Conservation (phyloP, 1,139 yeast species). For the Sporopachydermia cereana region DNA sequence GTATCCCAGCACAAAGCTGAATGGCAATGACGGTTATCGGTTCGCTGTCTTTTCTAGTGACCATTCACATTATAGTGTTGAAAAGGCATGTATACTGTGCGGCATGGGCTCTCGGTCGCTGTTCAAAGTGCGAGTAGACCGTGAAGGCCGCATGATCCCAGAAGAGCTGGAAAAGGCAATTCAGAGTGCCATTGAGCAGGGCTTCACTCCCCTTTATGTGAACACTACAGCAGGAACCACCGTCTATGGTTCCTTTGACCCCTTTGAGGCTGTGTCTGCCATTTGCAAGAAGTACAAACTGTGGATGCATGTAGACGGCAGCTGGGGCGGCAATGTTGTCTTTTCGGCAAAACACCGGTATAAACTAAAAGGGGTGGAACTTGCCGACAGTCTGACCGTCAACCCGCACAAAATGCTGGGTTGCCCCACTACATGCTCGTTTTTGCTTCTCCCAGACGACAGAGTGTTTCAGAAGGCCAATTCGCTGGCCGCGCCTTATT, state of each 20-base stretch:
- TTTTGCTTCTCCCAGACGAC: constrained; percentile 61
- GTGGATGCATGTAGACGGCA: constrained; percentile 83
- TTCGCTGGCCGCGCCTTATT: constrained; percentile 69
- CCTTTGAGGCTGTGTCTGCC: constrained; percentile 41
- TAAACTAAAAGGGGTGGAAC: constrained; percentile 46
- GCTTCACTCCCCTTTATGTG: constrained; percentile 62
- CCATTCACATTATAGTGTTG: constrained; percentile 76
- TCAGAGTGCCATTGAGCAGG: constrained; percentile 32
- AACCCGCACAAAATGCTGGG: constrained; percentile 89
- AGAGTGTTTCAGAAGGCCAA: constrained; percentile 57
- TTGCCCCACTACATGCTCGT: constrained; percentile 82
- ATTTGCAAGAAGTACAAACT: constrained; percentile 42
- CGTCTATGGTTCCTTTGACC: constrained; percentile 76
- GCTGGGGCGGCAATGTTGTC: constrained; percentile 84
- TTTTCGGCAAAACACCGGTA: constrained; percentile 42
- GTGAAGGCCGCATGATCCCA: constrained; percentile 45
- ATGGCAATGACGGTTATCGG: constrained; percentile 42
- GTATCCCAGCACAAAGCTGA: constrained; percentile 57
- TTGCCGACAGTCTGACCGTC: constrained; percentile 70
- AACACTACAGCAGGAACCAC: constrained; percentile 88
- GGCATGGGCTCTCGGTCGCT: constrained; percentile 61
- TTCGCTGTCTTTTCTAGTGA: constrained; percentile 64
- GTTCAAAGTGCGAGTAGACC: constrained; percentile 48
- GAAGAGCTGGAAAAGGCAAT: constrained; percentile 38
- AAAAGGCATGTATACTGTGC: constrained; percentile 66